Conservation (phyloP, 805 yeast genomes). For the Metschnikowia kunwiensis region DNA sequence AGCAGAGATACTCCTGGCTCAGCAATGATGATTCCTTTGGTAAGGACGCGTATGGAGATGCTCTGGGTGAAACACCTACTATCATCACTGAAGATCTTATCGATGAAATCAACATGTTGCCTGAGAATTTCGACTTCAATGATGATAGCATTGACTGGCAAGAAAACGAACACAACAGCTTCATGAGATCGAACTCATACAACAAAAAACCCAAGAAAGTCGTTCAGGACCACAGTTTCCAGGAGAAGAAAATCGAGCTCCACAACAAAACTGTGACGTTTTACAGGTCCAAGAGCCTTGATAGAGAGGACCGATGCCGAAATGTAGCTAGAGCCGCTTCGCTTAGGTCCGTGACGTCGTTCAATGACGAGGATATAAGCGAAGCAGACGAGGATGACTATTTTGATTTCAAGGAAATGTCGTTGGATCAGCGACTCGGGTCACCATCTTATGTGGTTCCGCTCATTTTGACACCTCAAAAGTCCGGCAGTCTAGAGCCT, state of each 20-base stretch:
- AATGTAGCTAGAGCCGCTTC: conserved; percentile 32
- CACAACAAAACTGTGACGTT: conserved; percentile 41
- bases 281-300: conserved; percentile 27
- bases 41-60: too few relatives aligned
- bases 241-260: conserved; percentile 36
- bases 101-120: conserved; percentile 36
- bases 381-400: conserved; percentile 18
- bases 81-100: conserved; percentile 33
- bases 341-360: conserved; percentile 27
- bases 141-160: conserved; percentile 17
- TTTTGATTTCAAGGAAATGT: neutral
- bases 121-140: conserved; percentile 40
- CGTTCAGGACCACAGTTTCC: conserved; percentile 22
- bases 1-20: conserved; percentile 29
- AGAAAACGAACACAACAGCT: conserved; percentile 7
- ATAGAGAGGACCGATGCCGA: conserved; percentile 15
- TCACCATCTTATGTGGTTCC: too few relatives aligned
- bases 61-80: too few relatives aligned
- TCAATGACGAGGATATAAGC: conserved; percentile 22
- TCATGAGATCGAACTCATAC: conserved; percentile 38
- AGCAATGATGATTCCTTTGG: conserved; percentile 26
- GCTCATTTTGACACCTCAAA: conserved; percentile 1
- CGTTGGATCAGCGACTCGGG: neutral
- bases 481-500: conserved; percentile 19
- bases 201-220: conserved; percentile 35